A percentile compares a stretch with the other conserved stretches of the same genome.
These are phyloP conservation scores for Clavispora asparagi DNA, from an alignment of 805 yeast genomes.

Conservation along the genomic window DNA sequence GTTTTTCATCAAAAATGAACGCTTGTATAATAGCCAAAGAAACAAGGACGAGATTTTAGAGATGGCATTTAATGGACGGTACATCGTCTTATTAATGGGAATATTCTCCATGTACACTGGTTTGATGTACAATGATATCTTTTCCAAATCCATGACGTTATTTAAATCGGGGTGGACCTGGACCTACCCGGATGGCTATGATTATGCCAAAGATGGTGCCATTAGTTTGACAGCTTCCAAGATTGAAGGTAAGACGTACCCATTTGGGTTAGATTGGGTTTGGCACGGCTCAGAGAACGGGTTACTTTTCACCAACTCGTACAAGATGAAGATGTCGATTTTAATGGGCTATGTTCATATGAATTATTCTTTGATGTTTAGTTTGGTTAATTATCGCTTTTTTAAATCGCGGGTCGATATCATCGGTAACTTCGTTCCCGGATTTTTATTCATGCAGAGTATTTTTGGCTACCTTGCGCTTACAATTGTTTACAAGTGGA, in stretches of 20 bases:
- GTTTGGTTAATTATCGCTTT: conserved; percentile 56
- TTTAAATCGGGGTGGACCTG: conserved; percentile 69
- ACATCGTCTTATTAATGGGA: conserved; percentile 67
- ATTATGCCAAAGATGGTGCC: conserved; percentile 20
- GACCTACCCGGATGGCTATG: conserved; percentile 42
- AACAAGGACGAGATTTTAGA: conserved; percentile 71
- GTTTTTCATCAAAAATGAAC: conserved; percentile 51
- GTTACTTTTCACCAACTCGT: conserved; percentile 63
- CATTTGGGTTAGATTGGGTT: conserved; percentile 63
- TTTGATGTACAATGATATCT: conserved; percentile 64
- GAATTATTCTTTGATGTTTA: conserved; percentile 65
- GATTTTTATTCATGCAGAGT: conserved; percentile 68
- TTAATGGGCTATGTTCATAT: conserved; percentile 73
- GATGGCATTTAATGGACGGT: conserved; percentile 71
- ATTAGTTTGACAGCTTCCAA: conserved; percentile 41
- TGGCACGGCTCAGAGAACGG: conserved; percentile 83
- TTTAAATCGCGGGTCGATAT: conserved; percentile 61
- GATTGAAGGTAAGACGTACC: conserved; percentile 43
- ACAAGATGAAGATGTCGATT: conserved; percentile 72
- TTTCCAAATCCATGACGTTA: conserved; percentile 64
- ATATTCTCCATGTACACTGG: conserved; percentile 71
- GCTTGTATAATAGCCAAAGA: conserved; percentile 43
- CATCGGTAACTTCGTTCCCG: conserved; percentile 69
- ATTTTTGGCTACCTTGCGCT: conserved; percentile 67
- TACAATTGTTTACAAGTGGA: conserved; percentile 71